A percentile compares a stretch with the other conserved stretches of the same genome.
Conservation (phyloP, 2,329 filamentous ascomycete species). For the Hymenoscyphus fructigenus region DNA sequence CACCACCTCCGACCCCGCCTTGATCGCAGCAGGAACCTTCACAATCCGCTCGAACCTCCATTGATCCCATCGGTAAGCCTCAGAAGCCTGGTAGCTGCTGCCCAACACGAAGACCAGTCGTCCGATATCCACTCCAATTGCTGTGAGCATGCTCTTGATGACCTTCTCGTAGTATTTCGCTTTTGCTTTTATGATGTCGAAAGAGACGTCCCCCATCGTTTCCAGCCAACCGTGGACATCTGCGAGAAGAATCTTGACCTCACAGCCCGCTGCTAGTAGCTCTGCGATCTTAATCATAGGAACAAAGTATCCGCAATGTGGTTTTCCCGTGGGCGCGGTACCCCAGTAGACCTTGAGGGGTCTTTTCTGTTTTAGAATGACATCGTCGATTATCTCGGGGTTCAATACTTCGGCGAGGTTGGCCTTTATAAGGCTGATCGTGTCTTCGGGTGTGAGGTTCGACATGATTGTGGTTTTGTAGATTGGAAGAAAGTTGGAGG, state of each 20-base stretch:
- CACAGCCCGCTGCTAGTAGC: constrained; percentile 79
- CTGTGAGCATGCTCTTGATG: constrained; percentile 77
- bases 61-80: constrained; percentile 83
- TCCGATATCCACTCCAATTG: constrained; percentile 67
- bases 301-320: constrained; percentile 81
- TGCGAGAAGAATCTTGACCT: constrained; percentile 72
- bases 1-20: constrained; percentile 89
- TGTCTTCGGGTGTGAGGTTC: constrained; percentile 51
- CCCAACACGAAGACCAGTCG: constrained; percentile 83
- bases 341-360: constrained; percentile 84
- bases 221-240: constrained; percentile 80
- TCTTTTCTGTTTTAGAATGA: constrained; percentile 67
- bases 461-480: constrained; percentile 26
- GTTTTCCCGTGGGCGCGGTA: constrained; percentile 63
- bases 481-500: background rate
- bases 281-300: constrained; percentile 88
- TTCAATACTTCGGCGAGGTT: constrained; percentile 83
- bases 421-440: constrained; percentile 72
- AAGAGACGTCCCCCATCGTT: constrained; percentile 74
- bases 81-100: constrained; percentile 73
- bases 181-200: constrained; percentile 81
- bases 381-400: constrained; percentile 75
- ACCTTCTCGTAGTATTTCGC: constrained; percentile 79
- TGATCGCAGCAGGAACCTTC: constrained; percentile 59
- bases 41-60: constrained; percentile 61